Evolutionary conservation across 176 grass and related monocot species (phyloP).

Genomic region (Aegilops speltoides): DNA sequence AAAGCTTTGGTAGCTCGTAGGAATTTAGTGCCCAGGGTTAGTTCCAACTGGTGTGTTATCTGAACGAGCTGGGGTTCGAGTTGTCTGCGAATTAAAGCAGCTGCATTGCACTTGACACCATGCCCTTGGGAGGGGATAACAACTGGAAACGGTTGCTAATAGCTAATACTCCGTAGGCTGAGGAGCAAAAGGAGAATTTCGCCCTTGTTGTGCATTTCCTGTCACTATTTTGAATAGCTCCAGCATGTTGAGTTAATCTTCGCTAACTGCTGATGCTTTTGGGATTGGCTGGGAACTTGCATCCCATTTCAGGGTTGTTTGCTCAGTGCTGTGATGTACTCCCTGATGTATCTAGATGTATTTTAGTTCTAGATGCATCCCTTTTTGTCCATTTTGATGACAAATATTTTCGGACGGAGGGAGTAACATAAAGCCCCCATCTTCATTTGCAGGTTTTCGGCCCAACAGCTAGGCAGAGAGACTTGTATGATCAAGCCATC

Average conservation of each 20-base stretch:
- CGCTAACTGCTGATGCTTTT: neutral
- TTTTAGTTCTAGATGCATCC: no score
- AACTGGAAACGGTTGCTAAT: no score
- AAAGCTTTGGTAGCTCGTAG: neutral
- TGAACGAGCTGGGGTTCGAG: neutral
- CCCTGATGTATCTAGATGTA: no score
- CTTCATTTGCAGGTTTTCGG: constrained; percentile 68
- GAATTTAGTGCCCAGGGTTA: neutral
- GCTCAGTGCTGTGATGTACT: neutral
- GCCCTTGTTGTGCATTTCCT: neutral
- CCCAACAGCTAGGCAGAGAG: constrained; percentile 70
- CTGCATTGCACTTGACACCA: neutral
- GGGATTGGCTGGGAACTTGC: neutral
- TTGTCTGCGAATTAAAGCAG: neutral
- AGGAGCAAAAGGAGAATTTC: no score
- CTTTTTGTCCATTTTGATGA: no score
- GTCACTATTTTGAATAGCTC: neutral
- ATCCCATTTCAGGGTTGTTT: neutral
- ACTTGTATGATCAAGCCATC: constrained; percentile 89
- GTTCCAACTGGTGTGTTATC: neutral
- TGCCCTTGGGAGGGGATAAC: no score
- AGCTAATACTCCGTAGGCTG: no score
- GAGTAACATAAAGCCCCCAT: neutral
- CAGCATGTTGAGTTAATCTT: neutral
- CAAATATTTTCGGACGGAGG: no score